Conservation (phyloP, 306 rosid genomes). For the Cicer judaicum region DNA sequence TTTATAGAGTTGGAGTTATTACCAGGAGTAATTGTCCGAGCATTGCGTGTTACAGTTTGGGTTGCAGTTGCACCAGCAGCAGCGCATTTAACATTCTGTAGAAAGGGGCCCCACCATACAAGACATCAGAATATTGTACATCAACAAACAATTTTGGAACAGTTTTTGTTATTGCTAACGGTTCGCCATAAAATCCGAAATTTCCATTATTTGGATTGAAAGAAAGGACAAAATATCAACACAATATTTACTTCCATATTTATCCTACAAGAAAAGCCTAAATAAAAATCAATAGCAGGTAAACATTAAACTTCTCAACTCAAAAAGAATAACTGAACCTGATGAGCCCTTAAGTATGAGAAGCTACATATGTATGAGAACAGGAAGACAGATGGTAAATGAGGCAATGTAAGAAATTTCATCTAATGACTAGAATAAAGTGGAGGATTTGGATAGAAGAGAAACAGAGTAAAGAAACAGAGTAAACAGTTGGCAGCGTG, state of each 20-base stretch:
- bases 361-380: not conserved
- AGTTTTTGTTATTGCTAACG: not conserved
- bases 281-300: slow-evolving; percentile 4
- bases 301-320: slow-evolving; percentile 21
- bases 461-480: not conserved
- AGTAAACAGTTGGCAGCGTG: slow-evolving; percentile 3
- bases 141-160: slow-evolving; percentile 22
- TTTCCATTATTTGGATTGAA: slow-evolving; percentile 4
- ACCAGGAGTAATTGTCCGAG: slow-evolving; percentile 74
- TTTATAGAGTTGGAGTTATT: slow-evolving; percentile 37
- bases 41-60: slow-evolving; percentile 58
- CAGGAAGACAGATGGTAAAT: not conserved
- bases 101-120: slow-evolving; percentile 31
- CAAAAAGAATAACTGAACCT: slow-evolving; percentile 6
- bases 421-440: slow-evolving; percentile 8
- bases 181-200: not conserved
- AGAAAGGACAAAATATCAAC: slow-evolving; percentile 1
- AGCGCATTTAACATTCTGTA: slow-evolving; percentile 71
- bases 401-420: not conserved
- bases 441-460: slow-evolving; percentile 14
- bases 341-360: not conserved
- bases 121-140: slow-evolving; percentile 33
- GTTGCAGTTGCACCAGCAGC: slow-evolving; percentile 69
- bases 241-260: slow-evolving; percentile 15
- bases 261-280: not conserved